Evolutionary conservation across 345 rosid genomes (phyloP).

Genomic region (Lenwebbia sp.): DNA sequence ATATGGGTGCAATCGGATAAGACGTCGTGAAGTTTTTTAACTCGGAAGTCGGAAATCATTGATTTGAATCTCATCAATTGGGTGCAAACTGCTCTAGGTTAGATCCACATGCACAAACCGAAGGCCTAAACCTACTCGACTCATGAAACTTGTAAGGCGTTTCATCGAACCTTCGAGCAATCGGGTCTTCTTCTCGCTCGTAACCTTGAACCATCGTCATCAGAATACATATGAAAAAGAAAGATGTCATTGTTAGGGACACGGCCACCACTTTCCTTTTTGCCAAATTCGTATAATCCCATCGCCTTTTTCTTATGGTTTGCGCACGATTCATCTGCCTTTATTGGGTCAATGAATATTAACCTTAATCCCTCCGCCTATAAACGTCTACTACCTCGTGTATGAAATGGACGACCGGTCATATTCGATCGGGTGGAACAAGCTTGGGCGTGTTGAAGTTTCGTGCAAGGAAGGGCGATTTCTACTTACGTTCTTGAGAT

Average conservation of each 20-base stretch:
- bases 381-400: too few relatives aligned
- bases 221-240: neutral
- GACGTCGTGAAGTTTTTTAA: neutral
- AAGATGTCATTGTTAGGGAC: neutral
- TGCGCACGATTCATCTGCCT: too few relatives aligned
- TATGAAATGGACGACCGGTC: too few relatives aligned
- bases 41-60: accelerated
- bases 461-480: too few relatives aligned
- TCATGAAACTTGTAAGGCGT: neutral
- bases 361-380: too few relatives aligned
- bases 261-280: neutral
- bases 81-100: neutral
- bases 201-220: neutral
- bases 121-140: accelerated
- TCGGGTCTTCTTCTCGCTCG: neutral
- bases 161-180: neutral
- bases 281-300: neutral
- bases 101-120: neutral
- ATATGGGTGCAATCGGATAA: neutral
- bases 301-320: neutral
- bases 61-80: neutral
- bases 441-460: too few relatives aligned
- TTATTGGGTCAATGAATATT: too few relatives aligned
- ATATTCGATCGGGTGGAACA: too few relatives aligned
- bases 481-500: too few relatives aligned